A percentile compares a stretch with the other conserved stretches of the same genome.
phyloP scores from a whole-genome alignment of 352 stramenopile species.

The Phytophthora boehmeriae region DNA sequence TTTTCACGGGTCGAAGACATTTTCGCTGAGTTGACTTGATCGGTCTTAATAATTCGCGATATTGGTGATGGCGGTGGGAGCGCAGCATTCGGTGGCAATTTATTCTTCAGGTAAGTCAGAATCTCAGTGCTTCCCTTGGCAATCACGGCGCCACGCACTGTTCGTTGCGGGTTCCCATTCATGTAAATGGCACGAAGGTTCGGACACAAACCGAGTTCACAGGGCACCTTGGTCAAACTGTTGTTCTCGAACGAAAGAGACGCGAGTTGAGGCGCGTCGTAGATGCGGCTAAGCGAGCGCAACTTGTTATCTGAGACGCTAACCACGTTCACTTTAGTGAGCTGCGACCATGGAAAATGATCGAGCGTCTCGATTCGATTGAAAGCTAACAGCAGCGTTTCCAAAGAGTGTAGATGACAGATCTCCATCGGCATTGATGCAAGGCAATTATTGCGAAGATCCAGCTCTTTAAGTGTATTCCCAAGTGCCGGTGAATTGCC shows the following conservation, averaged over 20 bases:
- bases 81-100: constrained; percentile 50
- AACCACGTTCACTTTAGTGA: constrained; percentile 55
- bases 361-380: constrained; percentile 81
- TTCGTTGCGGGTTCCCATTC: constrained; percentile 87
- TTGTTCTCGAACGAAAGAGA: constrained; percentile 90
- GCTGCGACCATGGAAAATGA: constrained; percentile 56
- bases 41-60: constrained; percentile 3
- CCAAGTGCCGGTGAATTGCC: constrained; percentile 17
- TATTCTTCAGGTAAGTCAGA: constrained; percentile 82
- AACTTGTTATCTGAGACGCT: constrained; percentile 86
- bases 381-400: constrained; percentile 72
- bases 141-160: constrained; percentile 70
- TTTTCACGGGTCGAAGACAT: constrained; percentile 6
- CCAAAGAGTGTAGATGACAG: constrained; percentile 40
- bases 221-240: constrained; percentile 65
- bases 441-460: constrained; percentile 77
- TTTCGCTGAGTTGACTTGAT: constrained; percentile 9
- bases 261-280: constrained; percentile 55
- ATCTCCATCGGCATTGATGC: constrained; percentile 46
- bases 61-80: constrained; percentile 33
- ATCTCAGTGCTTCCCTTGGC: constrained; percentile 80
- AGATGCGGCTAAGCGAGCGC: constrained; percentile 63
- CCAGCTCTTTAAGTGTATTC: constrained; percentile 60
- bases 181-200: constrained; percentile 78
- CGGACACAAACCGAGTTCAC: constrained; percentile 66